Percentiles rank a stretch among this genome's conserved stretches.
phyloP scores from a whole-genome alignment of 2,329 filamentous ascomycete species.

The Colletotrichum nymphaeae region DNA sequence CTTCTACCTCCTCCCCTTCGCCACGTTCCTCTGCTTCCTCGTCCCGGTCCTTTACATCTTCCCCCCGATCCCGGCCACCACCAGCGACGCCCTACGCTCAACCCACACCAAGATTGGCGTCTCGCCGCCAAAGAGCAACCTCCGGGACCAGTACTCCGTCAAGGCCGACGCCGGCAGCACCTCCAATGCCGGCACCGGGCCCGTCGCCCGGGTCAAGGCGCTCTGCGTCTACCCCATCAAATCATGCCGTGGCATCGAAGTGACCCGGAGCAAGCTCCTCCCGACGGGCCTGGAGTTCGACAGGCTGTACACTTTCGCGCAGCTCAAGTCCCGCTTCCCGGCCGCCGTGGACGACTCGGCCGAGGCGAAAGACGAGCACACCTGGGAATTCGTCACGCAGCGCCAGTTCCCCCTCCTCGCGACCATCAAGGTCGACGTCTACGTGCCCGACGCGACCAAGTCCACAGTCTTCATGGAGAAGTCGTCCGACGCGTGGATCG shows the following conservation, averaged over 20 bases:
- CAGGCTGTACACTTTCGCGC: constrained; percentile 85
- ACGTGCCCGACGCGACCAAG: constrained; percentile 74
- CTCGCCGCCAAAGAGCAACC: constrained; percentile 49
- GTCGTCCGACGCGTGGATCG: constrained; percentile 66
- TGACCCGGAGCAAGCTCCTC: constrained; percentile 72
- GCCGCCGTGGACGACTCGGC: constrained; percentile 46
- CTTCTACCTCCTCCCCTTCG: constrained; percentile 51
- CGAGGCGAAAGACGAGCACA: constrained; percentile 53
- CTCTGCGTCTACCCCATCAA: constrained; percentile 87
- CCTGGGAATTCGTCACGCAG: constrained; percentile 79
- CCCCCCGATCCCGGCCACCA: constrained; percentile 63
- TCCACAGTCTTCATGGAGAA: constrained; percentile 59
- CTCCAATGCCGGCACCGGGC: background rate
- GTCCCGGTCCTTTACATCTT: constrained; percentile 66
- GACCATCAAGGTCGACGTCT: constrained; percentile 74
- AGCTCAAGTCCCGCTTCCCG: constrained; percentile 65
- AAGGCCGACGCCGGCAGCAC: constrained; percentile 16
- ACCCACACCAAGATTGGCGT: constrained; percentile 64
- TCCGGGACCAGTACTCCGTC: constrained; percentile 41
- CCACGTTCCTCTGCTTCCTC: constrained; percentile 62
- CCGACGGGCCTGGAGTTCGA: constrained; percentile 81
- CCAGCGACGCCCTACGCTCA: constrained; percentile 64
- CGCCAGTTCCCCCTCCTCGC: constrained; percentile 77
- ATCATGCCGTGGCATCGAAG: constrained; percentile 81
- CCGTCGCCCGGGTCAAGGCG: constrained; percentile 60